Percentiles rank a stretch among this genome's conserved stretches.
These are phyloP conservation scores for Clitocybe nebularis DNA, from an alignment of 1,284 basidiomycete genomes.

Conservation along the genomic window DNA sequence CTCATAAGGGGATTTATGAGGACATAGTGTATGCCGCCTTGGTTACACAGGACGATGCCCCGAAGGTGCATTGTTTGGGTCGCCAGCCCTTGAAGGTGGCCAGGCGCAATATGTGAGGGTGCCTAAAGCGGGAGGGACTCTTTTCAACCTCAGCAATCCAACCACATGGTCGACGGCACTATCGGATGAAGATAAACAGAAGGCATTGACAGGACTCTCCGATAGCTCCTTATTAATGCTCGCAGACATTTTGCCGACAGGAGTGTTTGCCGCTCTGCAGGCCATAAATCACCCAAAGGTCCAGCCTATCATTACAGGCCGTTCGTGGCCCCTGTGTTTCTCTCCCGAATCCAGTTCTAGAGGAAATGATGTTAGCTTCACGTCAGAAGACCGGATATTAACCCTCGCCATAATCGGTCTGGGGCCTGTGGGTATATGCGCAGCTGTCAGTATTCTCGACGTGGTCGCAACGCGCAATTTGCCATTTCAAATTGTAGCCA, in stretches of 20 bases:
- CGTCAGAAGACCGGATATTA: conserved; percentile 44
- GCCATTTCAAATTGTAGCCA: conserved; percentile 53
- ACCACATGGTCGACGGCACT: conserved; percentile 33
- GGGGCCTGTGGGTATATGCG: conserved; percentile 75
- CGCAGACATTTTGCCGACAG: conserved; percentile 80
- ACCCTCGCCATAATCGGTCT: conserved; percentile 67
- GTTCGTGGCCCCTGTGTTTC: conserved; percentile 53
- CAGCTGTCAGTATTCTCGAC: conserved; percentile 62
- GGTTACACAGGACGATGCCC: conserved; percentile 78
- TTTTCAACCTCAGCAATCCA: conserved; percentile 61
- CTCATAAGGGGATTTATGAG: too few relatives aligned
- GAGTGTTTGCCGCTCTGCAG: conserved; percentile 72
- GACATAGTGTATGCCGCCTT: conserved; percentile 71
- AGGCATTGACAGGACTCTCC: conserved; percentile 37
- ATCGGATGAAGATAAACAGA: conserved; percentile 27
- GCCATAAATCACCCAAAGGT: conserved; percentile 70
- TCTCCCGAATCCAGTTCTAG: conserved; percentile 18
- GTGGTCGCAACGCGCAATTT: conserved; percentile 42
- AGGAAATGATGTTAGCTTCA: conserved; percentile 25
- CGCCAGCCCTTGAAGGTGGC: conserved; percentile 69
- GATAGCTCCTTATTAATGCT: conserved; percentile 68
- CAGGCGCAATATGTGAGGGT: conserved; percentile 88
- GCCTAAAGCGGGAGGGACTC: conserved; percentile 75
- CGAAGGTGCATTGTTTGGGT: conserved; percentile 68
- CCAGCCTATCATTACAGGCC: conserved; percentile 50